Evolutionary conservation across 176 grass and related monocot genomes (phyloP), one percentile per base, ranked within the genome.

Genomic region (Puya raimondii): DNA sequence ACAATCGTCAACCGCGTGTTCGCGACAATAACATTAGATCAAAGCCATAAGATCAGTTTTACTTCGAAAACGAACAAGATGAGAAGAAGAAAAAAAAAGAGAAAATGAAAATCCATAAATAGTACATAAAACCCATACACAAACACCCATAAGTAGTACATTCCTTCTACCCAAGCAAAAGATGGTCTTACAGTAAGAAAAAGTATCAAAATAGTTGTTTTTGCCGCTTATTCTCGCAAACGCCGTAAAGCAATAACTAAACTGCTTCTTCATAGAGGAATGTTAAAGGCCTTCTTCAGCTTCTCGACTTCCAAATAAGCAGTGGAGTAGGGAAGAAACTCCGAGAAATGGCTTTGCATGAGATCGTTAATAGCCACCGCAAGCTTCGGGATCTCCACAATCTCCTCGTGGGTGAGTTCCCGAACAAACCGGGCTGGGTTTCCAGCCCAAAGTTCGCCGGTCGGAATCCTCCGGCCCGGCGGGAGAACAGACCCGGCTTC

Each of bases 221-320:
- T 42, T 7, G 33, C 33, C 33, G 33, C 33, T 42, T 42, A 42
- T 42, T 42, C 33, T 56, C 21, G 42, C 29, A 47, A 23, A 78
- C 53, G 63, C n/a, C 3, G 51, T 78, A 69, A 25, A 18, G 22
- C 22, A 18, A 64, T 12, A 18, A 64, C 22, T 18, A 64, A 18
- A 64, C 22, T 61, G 57, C 51, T 53, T 23, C 73, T 73, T 87
- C 79, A 88, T 68, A 92, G 69, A 65, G 94, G 64, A 70, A 88
- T 81, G 1, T 77, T 76, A 27, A 88, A 87, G 4, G 80, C 74
- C 71, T 93, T 84, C 66, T 93, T 99, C 76, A 99, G 66, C 72
- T 99, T 86, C 80, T 91, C 94, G n/a, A 91, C 89, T 72, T 91
- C 94, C 84, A 99, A 88, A 86, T 93, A 99, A 70, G 81, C 86